Evolutionary conservation across 352 stramenopile species (phyloP).

Genomic region (Globisporangium cylindrosporum): DNA sequence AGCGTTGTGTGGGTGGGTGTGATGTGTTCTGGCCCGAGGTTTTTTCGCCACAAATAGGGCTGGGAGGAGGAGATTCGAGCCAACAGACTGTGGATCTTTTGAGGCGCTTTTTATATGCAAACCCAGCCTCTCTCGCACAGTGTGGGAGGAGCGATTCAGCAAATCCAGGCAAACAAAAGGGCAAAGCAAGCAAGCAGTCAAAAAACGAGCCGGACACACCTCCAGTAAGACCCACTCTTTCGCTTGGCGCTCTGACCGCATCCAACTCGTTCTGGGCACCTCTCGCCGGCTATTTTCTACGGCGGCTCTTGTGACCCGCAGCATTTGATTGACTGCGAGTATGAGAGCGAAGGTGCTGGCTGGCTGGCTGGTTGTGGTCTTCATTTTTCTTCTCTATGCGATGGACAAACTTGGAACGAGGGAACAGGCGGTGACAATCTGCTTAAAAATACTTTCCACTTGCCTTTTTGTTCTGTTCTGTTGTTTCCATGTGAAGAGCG

Average conservation of each 20-base stretch:
- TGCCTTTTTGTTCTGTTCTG: slow-evolving; percentile 9
- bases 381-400: background rate
- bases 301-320: background rate
- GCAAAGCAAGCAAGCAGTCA: background rate
- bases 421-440: background rate
- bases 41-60: background rate
- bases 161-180: background rate
- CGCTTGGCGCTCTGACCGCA: background rate
- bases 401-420: background rate
- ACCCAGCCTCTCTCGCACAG: background rate
- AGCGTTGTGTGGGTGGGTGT: background rate
- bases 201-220: background rate
- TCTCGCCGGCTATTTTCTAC: background rate
- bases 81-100: slow-evolving; percentile 7
- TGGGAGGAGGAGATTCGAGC: slow-evolving; percentile 3
- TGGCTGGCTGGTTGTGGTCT: background rate
- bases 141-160: background rate
- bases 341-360: background rate
- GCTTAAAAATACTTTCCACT: background rate
- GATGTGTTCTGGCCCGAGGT: slow-evolving; percentile 3
- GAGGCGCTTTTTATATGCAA: background rate
- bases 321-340: background rate
- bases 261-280: background rate
- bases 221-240: background rate
- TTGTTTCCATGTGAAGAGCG: background rate